Evolutionary conservation across 192 early-diverging fungal genomes (phyloP), one percentile per base, ranked within the genome.

Genomic region (Coemansia sp.): DNA sequence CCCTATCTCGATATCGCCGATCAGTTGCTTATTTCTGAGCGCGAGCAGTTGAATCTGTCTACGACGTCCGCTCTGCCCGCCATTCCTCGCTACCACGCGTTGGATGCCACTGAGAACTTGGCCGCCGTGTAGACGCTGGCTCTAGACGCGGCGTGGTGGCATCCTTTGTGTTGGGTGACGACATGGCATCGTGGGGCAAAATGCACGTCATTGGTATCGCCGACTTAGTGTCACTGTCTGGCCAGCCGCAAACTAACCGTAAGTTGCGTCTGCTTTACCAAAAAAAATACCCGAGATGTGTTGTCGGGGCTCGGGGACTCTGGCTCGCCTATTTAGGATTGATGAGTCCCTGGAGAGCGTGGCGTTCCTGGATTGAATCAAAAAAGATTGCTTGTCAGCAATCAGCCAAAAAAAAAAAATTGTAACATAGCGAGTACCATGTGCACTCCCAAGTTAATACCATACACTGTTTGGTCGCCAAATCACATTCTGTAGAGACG

Each of bases 181-280:
- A 99, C 76, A 88, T 95, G 29, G 80, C 93, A 0, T 90, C 91
- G 75, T 85, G 94, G 39, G 98, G 97, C 6, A 85, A 93, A 87
- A 87, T 98, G 53, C 90, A 94, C 52, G 81, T 99, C 29, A 97
- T 92, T 71, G 98, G 97, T 49, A 88, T 98, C 43, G 93, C 95
- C 81, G 94, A 97, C 79, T 94, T 99, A 43, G 95, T 99, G 38
- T 95, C 97, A 3, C 95, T 97, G 74, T 89, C 92, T 1, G 93
- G 93, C 44, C 92, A 92, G 62, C 97, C 97, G 33, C 94, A 95
- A 77, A 97, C 95, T 2, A 95, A 93, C 72, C 93, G 95, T 70
- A 91, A 91, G 67, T 90, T 96, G 38, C 1, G 38, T 39, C 38
- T 39, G 38, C 38, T 39, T 39, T 39, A 29, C 29, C 29, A 29